Base-by-base conservation (phyloP, 495 filamentous ascomycete genomes). In the Bombardia bombarda region DNA sequence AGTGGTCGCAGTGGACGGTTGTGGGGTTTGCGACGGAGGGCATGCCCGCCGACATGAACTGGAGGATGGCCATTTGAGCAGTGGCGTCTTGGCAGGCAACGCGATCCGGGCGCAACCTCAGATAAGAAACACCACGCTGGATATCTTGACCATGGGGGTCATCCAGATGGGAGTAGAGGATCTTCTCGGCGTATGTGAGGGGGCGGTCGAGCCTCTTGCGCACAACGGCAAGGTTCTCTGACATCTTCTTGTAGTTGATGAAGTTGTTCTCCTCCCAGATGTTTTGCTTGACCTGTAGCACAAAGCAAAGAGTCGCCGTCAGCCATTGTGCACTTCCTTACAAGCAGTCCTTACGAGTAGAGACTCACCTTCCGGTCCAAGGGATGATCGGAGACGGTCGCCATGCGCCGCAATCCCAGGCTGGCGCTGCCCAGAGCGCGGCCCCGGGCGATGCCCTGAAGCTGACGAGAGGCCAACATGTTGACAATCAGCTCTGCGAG, bases 61-160 rank as follows among this genome's bases (percentile, higher is more conserved):
- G 92, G 37, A 98, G 78, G 58, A 98, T 95, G 52, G 92, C 92
- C 93, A 97, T 98, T 79, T 98, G 92, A 47, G 92, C 92, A 21
- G 93, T 98, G 54, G 92, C 92, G 80, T 98, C 92, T 77, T 98
- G 92, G 77, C 90, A 96, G 71, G 93, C 93, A 56, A 98, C 93
- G 68, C 92, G 86, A 65, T 98, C 92, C 32, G 93, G 93, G 41
- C 92, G 86, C 47, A 98, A 80, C 70, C 86, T 93, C 43, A 98
- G 82, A 74, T 98, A 97, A 42, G 87, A 95, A 48, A 78, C 81
- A 53, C 92, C 92, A 58, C 92, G 86, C 80, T 97, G 82, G 52
- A 97, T 92, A 5, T 96, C 92, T 65, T 95, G 88, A 52, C 81
- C 82, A 54, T 98, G 86, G 39, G 93, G 93, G 65, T 98, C 88